These are phyloP conservation scores for Ichthyophthirius multifiliis DNA, from an alignment of 169 alveolate species.

Conservation along the genomic window DNA sequence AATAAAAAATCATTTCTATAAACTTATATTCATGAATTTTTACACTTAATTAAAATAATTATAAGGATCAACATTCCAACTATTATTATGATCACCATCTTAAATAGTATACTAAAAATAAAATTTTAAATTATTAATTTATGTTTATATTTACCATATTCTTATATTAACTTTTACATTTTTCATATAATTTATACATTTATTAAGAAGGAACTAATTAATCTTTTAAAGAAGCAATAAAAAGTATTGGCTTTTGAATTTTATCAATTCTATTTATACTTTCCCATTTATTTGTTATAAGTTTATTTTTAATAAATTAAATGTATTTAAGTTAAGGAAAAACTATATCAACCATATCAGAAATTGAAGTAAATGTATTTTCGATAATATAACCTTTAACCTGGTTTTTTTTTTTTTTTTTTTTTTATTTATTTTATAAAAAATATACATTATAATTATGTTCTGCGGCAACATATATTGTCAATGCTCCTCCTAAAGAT, in stretches of 20 bases:
- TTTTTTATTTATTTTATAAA: too few relatives aligned
- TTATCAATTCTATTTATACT: slow-evolving; percentile 53
- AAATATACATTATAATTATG: too few relatives aligned
- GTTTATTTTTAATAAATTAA: slow-evolving; percentile 45
- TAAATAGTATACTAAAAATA: slow-evolving; percentile 37
- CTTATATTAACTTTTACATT: slow-evolving; percentile 40
- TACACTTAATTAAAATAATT: slow-evolving; percentile 57
- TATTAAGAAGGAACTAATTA: slow-evolving; percentile 68
- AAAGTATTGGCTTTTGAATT: slow-evolving; percentile 62
- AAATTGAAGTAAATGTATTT: slow-evolving; percentile 79
- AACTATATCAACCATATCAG: slow-evolving; percentile 72
- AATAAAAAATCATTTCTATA: too few relatives aligned
- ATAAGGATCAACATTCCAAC: slow-evolving; percentile 58
- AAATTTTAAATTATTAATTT: background rate
- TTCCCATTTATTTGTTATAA: slow-evolving; percentile 63
- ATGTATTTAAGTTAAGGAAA: slow-evolving; percentile 41
- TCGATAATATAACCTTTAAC: slow-evolving; percentile 73
- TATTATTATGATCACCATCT: slow-evolving; percentile 73
- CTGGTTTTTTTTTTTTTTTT: background rate
- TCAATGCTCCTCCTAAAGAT: slow-evolving; percentile 88
- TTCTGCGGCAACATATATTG: slow-evolving; percentile 63
- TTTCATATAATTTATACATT: too few relatives aligned
- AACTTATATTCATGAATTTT: slow-evolving; percentile 47
- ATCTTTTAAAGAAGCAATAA: slow-evolving; percentile 65
- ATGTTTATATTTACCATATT: background rate